These are phyloP conservation scores for Colletotrichum magnum DNA, from an alignment of 2,329 filamentous ascomycete genomes.

Conservation along the genomic window DNA sequence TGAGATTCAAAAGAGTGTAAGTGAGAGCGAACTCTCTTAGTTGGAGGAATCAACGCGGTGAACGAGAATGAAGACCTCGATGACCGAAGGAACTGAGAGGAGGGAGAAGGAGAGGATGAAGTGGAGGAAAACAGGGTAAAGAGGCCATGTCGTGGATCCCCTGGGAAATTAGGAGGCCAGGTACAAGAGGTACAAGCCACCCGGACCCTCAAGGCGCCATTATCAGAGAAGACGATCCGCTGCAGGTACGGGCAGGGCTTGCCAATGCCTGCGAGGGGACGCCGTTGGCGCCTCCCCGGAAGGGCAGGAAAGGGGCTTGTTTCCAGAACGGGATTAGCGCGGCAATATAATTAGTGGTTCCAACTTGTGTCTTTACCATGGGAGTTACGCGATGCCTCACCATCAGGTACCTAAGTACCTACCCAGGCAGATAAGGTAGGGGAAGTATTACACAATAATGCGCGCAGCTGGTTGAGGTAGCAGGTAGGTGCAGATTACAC, in stretches of 20 bases:
- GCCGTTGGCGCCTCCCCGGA: slow-evolving; percentile 28
- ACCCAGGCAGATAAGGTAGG: too few relatives aligned
- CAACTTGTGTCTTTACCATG: not conserved
- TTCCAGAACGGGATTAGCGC: slow-evolving; percentile 23
- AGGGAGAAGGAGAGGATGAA: slow-evolving; percentile 39
- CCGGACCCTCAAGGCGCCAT: slow-evolving; percentile 29
- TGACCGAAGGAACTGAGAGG: slow-evolving; percentile 31
- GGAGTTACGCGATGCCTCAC: too few relatives aligned
- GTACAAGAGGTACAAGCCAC: slow-evolving; percentile 33
- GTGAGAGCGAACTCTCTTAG: slow-evolving; percentile 41
- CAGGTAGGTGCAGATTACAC: too few relatives aligned
- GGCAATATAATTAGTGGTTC: slow-evolving; percentile 26
- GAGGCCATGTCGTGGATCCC: slow-evolving; percentile 38
- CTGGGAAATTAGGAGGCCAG: slow-evolving; percentile 38
- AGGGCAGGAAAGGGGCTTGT: slow-evolving; percentile 33
- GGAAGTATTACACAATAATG: too few relatives aligned
- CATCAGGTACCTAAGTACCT: too few relatives aligned
- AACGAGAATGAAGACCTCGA: slow-evolving; percentile 39
- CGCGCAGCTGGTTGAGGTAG: too few relatives aligned
- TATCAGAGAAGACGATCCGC: slow-evolving; percentile 34
- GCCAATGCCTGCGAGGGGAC: slow-evolving; percentile 8
- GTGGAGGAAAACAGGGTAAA: slow-evolving; percentile 40
- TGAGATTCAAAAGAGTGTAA: slow-evolving; percentile 41
- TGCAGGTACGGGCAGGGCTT: slow-evolving; percentile 36
- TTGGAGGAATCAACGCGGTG: slow-evolving; percentile 40